A percentile compares a stretch with the other conserved stretches of the same genome.
These are phyloP conservation scores for Tulasnella sp. DNA, from an alignment of 768 basidiomycete species.

Conservation along the genomic window DNA sequence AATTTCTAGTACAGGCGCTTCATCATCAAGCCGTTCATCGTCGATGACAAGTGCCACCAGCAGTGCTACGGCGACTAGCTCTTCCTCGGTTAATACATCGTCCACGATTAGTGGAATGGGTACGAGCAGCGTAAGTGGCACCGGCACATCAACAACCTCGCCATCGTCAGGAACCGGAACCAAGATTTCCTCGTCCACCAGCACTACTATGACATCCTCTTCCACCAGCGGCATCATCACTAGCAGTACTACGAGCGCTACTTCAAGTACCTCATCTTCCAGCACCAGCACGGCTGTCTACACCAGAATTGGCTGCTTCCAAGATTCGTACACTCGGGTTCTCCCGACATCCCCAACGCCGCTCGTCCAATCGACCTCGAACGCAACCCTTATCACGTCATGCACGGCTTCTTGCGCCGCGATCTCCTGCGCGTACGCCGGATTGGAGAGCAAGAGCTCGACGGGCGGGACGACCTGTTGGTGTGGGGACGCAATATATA, in stretches of 20 bases:
- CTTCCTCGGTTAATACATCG: not conserved
- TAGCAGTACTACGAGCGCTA: not conserved
- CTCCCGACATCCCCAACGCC: not conserved
- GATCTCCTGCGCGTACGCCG: constrained; percentile 5
- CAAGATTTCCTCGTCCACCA: not conserved
- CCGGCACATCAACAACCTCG: not conserved
- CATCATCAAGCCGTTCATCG: not conserved
- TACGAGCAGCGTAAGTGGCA: not conserved
- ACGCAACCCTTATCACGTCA: not conserved
- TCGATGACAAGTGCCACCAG: not conserved
- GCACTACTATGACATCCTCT: not conserved
- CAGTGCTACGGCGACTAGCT: too few relatives aligned
- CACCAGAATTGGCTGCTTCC: constrained; percentile 6
- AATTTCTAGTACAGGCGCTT: not conserved
- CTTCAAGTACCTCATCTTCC: not conserved
- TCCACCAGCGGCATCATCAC: not conserved
- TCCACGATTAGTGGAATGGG: not conserved
- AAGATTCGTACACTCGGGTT: constrained; percentile 5
- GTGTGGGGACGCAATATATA: constrained; percentile 7
- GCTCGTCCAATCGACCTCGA: not conserved
- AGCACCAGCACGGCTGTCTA: not conserved
- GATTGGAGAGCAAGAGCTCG: constrained; percentile 6
- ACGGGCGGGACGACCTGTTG: constrained; percentile 14
- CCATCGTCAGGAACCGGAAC: not conserved
- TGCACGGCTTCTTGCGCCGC: not conserved